phyloP scores from a whole-genome alignment of 805 yeast species.

The Dipodascus albidus region DNA sequence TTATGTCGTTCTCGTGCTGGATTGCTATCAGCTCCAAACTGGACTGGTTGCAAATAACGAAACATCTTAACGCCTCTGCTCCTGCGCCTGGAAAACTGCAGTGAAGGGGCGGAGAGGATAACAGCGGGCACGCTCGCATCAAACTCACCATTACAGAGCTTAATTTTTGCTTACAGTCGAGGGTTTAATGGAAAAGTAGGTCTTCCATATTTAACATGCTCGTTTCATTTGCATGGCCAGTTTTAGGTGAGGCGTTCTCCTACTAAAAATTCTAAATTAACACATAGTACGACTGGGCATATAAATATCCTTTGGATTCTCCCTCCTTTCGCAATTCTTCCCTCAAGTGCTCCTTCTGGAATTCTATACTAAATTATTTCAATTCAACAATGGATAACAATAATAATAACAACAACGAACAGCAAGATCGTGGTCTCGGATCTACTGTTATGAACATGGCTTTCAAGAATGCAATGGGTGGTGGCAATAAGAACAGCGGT shows the following conservation, averaged over 20 bases:
- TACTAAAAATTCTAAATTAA: background rate
- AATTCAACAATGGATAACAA: slow-evolving; percentile 1
- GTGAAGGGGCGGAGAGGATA: background rate
- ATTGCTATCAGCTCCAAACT: no score
- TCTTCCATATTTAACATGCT: no score
- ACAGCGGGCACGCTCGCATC: background rate
- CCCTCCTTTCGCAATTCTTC: background rate
- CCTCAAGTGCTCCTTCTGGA: background rate
- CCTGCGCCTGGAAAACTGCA: no score
- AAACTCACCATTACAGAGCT: background rate
- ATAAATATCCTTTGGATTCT: background rate
- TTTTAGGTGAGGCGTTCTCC: background rate
- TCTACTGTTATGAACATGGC: slow-evolving; percentile 1
- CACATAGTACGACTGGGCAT: background rate
- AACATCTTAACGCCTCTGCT: no score
- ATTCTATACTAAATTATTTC: background rate
- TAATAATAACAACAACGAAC: background rate
- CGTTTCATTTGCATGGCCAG: background rate
- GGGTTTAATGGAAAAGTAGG: no score
- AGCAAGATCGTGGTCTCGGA: background rate
- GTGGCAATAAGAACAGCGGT: background rate
- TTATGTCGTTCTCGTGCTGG: no score
- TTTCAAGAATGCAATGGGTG: background rate
- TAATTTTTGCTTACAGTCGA: background rate
- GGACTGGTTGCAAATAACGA: no score